Percentiles rank a stretch among this genome's conserved stretches.
Evolutionary conservation across 75 land plant genomes (phyloP).

Genomic region (Selaginella moellendorffii): DNA sequence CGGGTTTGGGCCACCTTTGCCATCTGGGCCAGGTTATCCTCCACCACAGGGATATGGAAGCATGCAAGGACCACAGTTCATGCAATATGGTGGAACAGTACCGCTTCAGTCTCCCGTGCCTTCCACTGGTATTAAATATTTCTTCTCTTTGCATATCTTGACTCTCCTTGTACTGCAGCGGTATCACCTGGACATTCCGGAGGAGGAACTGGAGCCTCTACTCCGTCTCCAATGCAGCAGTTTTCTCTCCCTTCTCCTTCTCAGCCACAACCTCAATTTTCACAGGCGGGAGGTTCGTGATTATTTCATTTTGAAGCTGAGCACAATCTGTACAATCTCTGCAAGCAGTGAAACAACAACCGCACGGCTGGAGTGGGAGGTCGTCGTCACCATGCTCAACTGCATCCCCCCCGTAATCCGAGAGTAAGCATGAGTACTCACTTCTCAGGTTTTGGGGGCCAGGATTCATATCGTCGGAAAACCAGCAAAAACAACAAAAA

Average conservation of each 20-base stretch:
- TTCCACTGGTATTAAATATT: background rate
- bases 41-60: background rate
- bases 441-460: background rate
- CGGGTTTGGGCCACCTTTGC: background rate
- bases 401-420: background rate
- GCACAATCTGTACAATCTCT: background rate
- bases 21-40: conserved; percentile 1
- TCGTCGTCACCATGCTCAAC: background rate
- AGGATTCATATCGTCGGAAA: background rate
- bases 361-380: background rate
- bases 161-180: background rate
- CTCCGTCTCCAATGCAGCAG: too few species aligned
- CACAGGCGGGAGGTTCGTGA: conserved; percentile 1
- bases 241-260: background rate
- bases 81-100: background rate
- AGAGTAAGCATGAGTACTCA: background rate
- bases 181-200: background rate
- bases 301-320: background rate
- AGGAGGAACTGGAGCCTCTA: background rate
- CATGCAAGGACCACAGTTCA: background rate
- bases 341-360: background rate
- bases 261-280: background rate
- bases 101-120: background rate
- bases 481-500: background rate
- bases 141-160: background rate